These are phyloP conservation scores for Neofusicoccum umdonicola DNA, from an alignment of 2,329 filamentous ascomycete species.

Conservation along the genomic window DNA sequence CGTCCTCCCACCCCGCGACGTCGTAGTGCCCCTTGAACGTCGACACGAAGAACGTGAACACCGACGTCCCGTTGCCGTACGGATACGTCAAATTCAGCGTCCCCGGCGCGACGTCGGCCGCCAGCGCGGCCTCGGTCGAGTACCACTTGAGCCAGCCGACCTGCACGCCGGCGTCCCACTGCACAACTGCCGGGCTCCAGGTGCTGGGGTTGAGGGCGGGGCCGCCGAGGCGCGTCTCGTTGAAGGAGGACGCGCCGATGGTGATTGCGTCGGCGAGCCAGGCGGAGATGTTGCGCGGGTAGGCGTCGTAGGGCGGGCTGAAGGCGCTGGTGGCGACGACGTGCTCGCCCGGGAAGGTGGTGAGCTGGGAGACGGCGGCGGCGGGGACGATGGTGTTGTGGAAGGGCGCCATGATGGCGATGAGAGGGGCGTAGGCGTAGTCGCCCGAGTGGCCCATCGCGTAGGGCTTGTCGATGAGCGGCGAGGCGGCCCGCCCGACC, in stretches of 20 bases:
- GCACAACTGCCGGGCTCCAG: constrained; percentile 60
- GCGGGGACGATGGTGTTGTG: constrained; percentile 50
- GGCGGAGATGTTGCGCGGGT: constrained; percentile 57
- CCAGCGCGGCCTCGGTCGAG: constrained; percentile 41
- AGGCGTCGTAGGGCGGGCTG: constrained; percentile 58
- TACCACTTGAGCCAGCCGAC: constrained; percentile 37
- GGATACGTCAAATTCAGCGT: constrained; percentile 56
- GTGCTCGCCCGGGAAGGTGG: constrained; percentile 53
- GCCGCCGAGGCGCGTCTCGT: constrained; percentile 57
- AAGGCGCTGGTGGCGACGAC: constrained; percentile 53
- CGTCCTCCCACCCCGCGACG: constrained; percentile 47
- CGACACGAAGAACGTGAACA: constrained; percentile 52
- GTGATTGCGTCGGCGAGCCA: constrained; percentile 58
- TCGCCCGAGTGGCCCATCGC: constrained; percentile 60
- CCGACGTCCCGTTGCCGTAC: constrained; percentile 46
- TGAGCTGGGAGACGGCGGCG: constrained; percentile 39
- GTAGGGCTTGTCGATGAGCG: constrained; percentile 37
- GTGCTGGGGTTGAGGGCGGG: constrained; percentile 50
- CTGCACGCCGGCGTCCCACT: constrained; percentile 48
- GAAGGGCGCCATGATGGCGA: constrained; percentile 54
- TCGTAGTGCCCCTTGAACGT: constrained; percentile 48
- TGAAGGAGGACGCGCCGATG: constrained; percentile 60
- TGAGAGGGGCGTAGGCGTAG: constrained; percentile 57
- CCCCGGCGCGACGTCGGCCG: constrained; percentile 39
- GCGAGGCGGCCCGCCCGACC: constrained; percentile 37